phyloP scores from a whole-genome alignment of 1,139 yeast genomes.

The Pichia sp. region DNA sequence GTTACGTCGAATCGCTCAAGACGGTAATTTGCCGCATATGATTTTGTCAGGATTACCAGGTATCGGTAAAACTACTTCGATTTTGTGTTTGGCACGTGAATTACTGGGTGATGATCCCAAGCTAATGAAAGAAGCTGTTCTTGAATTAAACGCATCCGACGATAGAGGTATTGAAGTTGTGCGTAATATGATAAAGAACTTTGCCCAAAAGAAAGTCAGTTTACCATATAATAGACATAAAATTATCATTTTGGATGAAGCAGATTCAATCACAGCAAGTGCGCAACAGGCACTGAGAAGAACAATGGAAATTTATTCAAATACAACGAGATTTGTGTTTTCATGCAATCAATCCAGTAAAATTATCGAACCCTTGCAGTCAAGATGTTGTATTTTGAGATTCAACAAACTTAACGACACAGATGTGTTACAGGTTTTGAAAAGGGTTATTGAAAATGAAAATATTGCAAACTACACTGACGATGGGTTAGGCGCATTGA shows the following conservation, averaged over 20 bases:
- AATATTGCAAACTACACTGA: conserved; percentile 41
- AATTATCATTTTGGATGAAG: conserved; percentile 87
- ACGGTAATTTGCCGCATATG: conserved; percentile 96
- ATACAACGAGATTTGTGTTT: conserved; percentile 93
- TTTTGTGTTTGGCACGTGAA: conserved; percentile 84
- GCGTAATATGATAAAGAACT: conserved; percentile 83
- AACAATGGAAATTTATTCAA: conserved; percentile 93
- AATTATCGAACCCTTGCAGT: conserved; percentile 93
- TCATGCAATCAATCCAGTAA: conserved; percentile 94
- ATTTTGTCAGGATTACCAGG: conserved; percentile 94
- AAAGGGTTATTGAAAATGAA: conserved; percentile 66
- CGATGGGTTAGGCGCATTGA: conserved; percentile 87
- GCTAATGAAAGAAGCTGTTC: conserved; percentile 77
- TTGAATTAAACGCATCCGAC: conserved; percentile 92
- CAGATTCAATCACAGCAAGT: conserved; percentile 97
- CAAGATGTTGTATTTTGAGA: conserved; percentile 91
- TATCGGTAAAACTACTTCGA: conserved; percentile 92
- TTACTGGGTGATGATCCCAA: conserved; percentile 64
- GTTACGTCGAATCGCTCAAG: conserved; percentile 72
- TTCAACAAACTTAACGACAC: conserved; percentile 76
- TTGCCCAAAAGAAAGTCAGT: conserved; percentile 87
- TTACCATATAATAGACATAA: conserved; percentile 74
- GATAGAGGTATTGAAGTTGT: conserved; percentile 96
- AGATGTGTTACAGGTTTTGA: conserved; percentile 69
- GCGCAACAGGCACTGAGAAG: conserved; percentile 97